phyloP scores from a whole-genome alignment of 345 rosid genomes.

The Citrus glauca region DNA sequence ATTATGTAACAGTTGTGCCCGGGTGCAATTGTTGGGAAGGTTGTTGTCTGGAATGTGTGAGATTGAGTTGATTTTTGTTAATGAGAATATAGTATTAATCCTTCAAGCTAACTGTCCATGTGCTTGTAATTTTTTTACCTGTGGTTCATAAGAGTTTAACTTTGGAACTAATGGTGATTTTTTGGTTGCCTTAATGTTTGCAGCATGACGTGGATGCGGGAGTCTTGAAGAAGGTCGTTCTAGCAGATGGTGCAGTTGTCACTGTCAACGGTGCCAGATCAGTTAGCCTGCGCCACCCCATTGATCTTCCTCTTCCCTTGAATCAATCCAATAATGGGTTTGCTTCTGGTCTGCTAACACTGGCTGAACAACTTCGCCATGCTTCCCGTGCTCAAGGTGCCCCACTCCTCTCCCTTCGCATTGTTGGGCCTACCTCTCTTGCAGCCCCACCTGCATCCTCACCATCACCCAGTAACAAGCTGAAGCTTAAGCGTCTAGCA shows the following conservation, averaged over 20 bases:
- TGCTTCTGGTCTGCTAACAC: conserved; percentile 82
- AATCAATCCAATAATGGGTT: conserved; percentile 53
- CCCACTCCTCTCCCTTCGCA: conserved; percentile 74
- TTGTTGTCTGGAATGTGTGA: background rate
- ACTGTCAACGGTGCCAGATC: conserved; percentile 96
- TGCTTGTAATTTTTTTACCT: background rate
- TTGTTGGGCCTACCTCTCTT: conserved; percentile 86
- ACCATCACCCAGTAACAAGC: conserved; percentile 44
- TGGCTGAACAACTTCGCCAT: conserved; percentile 78
- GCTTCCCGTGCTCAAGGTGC: conserved; percentile 39
- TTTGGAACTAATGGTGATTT: background rate
- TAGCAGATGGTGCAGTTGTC: conserved; percentile 91
- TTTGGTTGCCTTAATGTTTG: conserved; percentile 25
- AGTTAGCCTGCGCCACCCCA: conserved; percentile 79
- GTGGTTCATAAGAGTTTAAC: background rate
- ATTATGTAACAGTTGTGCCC: background rate
- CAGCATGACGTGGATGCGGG: conserved; percentile 99
- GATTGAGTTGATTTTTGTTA: background rate
- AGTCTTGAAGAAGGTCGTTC: conserved; percentile 76
- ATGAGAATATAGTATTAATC: background rate
- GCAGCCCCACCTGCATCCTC: conserved; percentile 51
- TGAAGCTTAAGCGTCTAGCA: conserved; percentile 86
- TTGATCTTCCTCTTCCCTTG: conserved; percentile 79
- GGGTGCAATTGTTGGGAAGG: background rate
- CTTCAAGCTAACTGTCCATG: background rate